Percentiles rank a stretch among this genome's conserved stretches.
phyloP scores from a whole-genome alignment of 805 yeast genomes.

The Wickerhamiella sorbophila region DNA sequence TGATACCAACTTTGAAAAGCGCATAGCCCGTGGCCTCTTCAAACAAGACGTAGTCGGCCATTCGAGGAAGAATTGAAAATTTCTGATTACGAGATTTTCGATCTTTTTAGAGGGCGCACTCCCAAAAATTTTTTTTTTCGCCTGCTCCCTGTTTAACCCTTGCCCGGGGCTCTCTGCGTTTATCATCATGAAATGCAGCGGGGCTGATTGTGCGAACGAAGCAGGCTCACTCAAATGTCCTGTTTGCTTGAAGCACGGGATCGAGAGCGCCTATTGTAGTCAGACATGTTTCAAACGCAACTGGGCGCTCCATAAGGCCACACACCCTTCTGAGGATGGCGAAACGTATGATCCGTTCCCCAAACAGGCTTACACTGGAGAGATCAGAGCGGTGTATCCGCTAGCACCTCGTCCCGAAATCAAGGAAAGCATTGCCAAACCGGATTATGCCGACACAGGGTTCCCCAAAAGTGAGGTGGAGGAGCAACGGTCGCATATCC shows the following conservation, averaged over 20 bases:
- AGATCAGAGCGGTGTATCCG: constrained; percentile 67
- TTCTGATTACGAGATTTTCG: not conserved
- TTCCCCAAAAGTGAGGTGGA: constrained; percentile 64
- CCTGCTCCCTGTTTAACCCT: not conserved
- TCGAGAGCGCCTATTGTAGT: constrained; percentile 56
- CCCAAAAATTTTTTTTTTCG: not conserved
- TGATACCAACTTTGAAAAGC: constrained; percentile 80
- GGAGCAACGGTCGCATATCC: constrained; percentile 41
- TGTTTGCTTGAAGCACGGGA: constrained; percentile 62
- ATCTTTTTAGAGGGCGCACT: not conserved
- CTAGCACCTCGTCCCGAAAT: constrained; percentile 54
- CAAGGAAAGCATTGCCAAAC: constrained; percentile 55
- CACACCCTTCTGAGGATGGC: constrained; percentile 39
- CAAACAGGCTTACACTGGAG: constrained; percentile 56
- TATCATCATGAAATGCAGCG: constrained; percentile 41
- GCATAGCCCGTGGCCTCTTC: constrained; percentile 99
- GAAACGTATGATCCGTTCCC: constrained; percentile 80
- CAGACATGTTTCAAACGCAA: constrained; percentile 67
- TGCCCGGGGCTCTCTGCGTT: too few species aligned
- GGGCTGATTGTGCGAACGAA: constrained; percentile 73
- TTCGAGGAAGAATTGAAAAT: constrained; percentile 12
- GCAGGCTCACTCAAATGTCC: constrained; percentile 85
- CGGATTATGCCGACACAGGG: constrained; percentile 79
- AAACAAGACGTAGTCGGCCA: constrained; percentile 84
- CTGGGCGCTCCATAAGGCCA: constrained; percentile 46